Percentiles rank a stretch among this genome's conserved stretches.
These are phyloP conservation scores for Sequoia sempervirens DNA, from an alignment of 75 land plant genomes.

Conservation along the genomic window DNA sequence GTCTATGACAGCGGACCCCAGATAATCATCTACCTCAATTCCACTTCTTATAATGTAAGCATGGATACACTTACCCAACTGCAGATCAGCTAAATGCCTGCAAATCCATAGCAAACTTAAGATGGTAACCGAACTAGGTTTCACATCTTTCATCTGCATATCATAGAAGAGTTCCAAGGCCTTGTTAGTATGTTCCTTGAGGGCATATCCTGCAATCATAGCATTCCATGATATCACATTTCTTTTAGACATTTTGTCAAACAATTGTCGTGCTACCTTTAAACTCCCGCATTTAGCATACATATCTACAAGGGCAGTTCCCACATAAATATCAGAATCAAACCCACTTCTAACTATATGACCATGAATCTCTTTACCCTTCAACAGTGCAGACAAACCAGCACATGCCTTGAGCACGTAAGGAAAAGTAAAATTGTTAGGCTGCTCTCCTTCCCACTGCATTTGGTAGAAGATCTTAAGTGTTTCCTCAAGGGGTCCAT, in stretches of 20 bases:
- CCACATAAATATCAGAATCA: neutral
- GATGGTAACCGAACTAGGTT: constrained; percentile 5
- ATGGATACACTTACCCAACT: constrained; percentile 8
- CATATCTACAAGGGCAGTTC: constrained; percentile 10
- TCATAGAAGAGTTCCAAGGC: constrained; percentile 8
- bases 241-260: constrained; percentile 12
- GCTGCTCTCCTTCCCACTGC: constrained; percentile 12
- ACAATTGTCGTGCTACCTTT: constrained; percentile 5
- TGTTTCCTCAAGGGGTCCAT: constrained; percentile 14
- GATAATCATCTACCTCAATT: constrained; percentile 1
- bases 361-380: constrained; percentile 13
- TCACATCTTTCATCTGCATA: constrained; percentile 6
- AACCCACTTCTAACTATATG: constrained; percentile 7
- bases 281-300: constrained; percentile 9
- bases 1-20: constrained; percentile 8
- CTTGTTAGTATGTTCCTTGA: neutral
- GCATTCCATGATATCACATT: constrained; percentile 18
- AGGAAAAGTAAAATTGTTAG: constrained; percentile 11
- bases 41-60: constrained; percentile 3
- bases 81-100: neutral
- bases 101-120: constrained; percentile 6
- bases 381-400: constrained; percentile 5
- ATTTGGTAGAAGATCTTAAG: constrained; percentile 13
- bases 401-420: constrained; percentile 16
- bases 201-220: constrained; percentile 16